These are phyloP conservation scores for Rosa rugosa DNA, from an alignment of 306 rosid genomes.

Conservation along the genomic window DNA sequence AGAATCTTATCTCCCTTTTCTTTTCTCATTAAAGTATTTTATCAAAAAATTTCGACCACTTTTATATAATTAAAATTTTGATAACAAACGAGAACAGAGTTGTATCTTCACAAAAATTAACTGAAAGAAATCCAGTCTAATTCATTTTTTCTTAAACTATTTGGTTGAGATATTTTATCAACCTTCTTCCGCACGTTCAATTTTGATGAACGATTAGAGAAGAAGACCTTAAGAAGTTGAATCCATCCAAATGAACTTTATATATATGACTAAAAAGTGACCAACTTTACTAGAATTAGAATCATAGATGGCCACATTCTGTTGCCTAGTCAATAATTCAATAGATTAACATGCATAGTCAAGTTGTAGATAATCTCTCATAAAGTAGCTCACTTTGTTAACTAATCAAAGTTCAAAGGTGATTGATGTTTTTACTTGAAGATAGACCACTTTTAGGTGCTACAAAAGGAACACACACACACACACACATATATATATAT, in stretches of 20 bases:
- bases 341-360: background rate
- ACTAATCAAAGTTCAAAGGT: background rate
- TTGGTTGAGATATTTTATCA: background rate
- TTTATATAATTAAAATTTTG: background rate
- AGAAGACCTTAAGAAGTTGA: background rate
- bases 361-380: background rate
- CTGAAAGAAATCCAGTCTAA: background rate
- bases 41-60: background rate
- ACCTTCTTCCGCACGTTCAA: no score
- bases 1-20: background rate
- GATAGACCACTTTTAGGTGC: background rate
- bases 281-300: background rate
- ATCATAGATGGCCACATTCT: background rate
- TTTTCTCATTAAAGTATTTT: background rate
- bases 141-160: background rate
- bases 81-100: background rate
- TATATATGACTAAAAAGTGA: background rate
- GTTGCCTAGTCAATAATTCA: background rate
- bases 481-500: background rate
- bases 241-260: background rate
- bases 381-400: background rate
- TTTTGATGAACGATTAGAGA: background rate
- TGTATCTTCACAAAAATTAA: no score
- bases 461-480: background rate
- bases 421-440: constrained; percentile 6